Evolutionary conservation across 805 yeast genomes (phyloP), one percentile per base, ranked within the genome.

Genomic region (Ogataea pignaliae): DNA sequence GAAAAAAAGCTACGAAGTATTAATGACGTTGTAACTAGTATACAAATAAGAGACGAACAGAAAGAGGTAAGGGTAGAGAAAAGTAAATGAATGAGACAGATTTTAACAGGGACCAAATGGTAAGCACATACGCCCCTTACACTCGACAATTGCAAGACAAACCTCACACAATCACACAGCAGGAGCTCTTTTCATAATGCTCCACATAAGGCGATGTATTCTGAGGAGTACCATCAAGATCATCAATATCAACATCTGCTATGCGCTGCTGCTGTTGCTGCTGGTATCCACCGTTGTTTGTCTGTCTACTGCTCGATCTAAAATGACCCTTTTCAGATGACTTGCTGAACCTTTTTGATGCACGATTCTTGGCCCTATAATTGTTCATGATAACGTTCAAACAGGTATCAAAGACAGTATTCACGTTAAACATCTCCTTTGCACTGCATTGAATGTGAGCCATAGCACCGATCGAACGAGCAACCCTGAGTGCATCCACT

Each of bases 361-460:
- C 34, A 31, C 52, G 46, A 16, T 31, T 34, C 11, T 41, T 28
- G 10, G 40, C 42, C 29, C 53, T 52, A 21, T 45, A 50, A 32
- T 51, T 45, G 34, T 61, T 60, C 42, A 53, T 53, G 28, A 60
- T 60, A 10, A 54, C 47, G 52, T 72, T 72, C 53, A 68, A 71
- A 49, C 71, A 68, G 11, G 53, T 67, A 54, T 83, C 75, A 61
- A 90, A 89, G 2, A 88, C 82, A 30, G 78, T 76, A 39, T 70
- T 68, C 10, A 90, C 78, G 44, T 88, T 86, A 45, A 74, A 71
- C 71, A 80, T 79, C 15, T 75, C 69, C 52, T 79, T 83, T 5
- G 96, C 88, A 8, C 95, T 85, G 59, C 96, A 88, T 61, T 84
- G 85, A 41, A 87, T 64, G 59, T 86, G 91, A 4, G 79, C 81